Base-by-base conservation (phyloP, 108 stramenopile species). In the Ochromonas danica region DNA sequence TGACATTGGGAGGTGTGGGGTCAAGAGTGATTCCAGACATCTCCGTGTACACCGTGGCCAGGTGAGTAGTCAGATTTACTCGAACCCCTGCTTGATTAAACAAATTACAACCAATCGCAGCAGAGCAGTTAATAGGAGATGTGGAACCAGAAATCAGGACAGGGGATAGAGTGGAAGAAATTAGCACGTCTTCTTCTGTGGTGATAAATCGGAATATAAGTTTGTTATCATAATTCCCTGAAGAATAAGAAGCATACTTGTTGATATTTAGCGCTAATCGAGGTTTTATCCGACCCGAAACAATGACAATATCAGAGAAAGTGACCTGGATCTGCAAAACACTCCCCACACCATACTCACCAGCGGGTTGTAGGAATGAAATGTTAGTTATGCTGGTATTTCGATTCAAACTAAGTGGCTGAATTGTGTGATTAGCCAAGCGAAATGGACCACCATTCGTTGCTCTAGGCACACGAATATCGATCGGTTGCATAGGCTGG, bases 241-340 rank as follows among this genome's bases (percentile, higher is more conserved):
- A 3, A 36, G 25, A 6, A 25, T 67, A 67, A 36, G 35, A 10
- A 6, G 63, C 63, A 10, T 31, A 28, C 31, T 67, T 28, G 63
- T 33, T 25, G 31, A 67, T 67, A 36, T 67, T 67, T 36, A 67
- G 31, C 31, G 33, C 3, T 36, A 67, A 25, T 25, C 10, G 3
- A 6, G 63, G 63, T 28, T 31, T 3, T 25, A 25, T 36, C 10
- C 14, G 10, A 36, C 35, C 27, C 17, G 63, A 31, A 6, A 67
- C 63, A 31, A 67, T 67, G 31, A 36, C 63, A 28, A 36, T 6
- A 36, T 67, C 63, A 36, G 63, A 35, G 63, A 67, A 67, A 28
- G 27, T 36, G 31, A 67, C 63, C 3, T 35, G 14, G 63, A 67
- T 14, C 33, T 36, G 17, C 6, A 67, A 35, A 3, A 35, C 63